Percentiles rank a stretch among this genome's conserved stretches.
Conservation (phyloP, 2,329 filamentous ascomycete genomes). For the Aspergillus ruber region DNA sequence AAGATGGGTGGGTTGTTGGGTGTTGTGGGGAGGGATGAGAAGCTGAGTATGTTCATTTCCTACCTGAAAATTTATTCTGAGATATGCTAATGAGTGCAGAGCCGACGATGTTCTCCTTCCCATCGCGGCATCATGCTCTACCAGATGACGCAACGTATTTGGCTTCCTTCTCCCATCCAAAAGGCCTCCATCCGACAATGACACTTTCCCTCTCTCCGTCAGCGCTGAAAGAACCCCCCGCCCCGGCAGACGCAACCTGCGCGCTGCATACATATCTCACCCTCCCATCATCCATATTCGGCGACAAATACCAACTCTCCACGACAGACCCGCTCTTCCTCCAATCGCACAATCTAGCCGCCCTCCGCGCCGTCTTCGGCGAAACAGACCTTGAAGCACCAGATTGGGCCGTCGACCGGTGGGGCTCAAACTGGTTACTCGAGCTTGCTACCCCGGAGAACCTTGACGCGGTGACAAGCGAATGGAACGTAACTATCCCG, state of each 20-base stretch:
- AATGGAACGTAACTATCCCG: slow-evolving; percentile 53
- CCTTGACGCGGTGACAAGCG: slow-evolving; percentile 2
- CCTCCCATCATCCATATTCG: slow-evolving; percentile 72
- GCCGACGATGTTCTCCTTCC: slow-evolving; percentile 75
- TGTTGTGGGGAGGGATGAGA: slow-evolving; percentile 67
- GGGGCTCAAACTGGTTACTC: slow-evolving; percentile 74
- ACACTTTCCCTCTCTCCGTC: slow-evolving; percentile 56
- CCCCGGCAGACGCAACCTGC: slow-evolving; percentile 52
- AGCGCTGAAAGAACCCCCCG: slow-evolving; percentile 44
- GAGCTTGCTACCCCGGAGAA: slow-evolving; percentile 58
- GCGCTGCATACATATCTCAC: slow-evolving; percentile 73
- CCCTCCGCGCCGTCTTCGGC: slow-evolving; percentile 61
- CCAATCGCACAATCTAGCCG: slow-evolving; percentile 67
- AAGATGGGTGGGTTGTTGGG: slow-evolving; percentile 72
- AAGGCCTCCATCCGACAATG: slow-evolving; percentile 77
- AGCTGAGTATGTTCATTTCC: slow-evolving; percentile 47
- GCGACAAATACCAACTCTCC: slow-evolving; percentile 76
- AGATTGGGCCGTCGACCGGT: slow-evolving; percentile 66
- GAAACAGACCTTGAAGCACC: slow-evolving; percentile 88
- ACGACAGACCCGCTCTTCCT: slow-evolving; percentile 60
- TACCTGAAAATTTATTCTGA: neutral
- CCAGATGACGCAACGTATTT: slow-evolving; percentile 50
- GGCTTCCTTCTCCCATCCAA: slow-evolving; percentile 60
- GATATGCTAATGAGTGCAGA: slow-evolving; percentile 37
- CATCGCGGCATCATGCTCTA: slow-evolving; percentile 65